Conservation (phyloP, 768 basidiomycete genomes). For the Holtermanniella nyarrowii region DNA sequence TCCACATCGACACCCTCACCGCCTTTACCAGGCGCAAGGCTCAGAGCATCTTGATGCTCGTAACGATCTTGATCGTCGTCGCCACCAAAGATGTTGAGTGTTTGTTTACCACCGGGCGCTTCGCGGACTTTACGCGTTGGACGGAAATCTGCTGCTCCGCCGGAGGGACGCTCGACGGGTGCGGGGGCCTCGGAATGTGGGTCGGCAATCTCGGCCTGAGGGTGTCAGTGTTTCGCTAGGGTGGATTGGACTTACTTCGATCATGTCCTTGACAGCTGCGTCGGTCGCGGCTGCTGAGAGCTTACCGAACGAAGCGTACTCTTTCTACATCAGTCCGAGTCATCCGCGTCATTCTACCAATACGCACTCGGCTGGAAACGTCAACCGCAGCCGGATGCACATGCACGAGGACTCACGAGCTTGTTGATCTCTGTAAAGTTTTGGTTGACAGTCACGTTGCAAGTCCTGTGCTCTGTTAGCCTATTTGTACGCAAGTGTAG, state of each 20-base stretch:
- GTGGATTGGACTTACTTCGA: slow-evolving; percentile 25
- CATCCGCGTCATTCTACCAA: not conserved
- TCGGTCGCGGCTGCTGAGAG: slow-evolving; percentile 38
- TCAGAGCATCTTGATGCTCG: slow-evolving; percentile 38
- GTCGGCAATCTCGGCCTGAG: slow-evolving; percentile 38
- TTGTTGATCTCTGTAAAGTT: slow-evolving; percentile 38
- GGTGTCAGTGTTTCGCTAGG: not conserved
- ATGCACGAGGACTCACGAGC: slow-evolving; percentile 5
- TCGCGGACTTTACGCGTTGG: slow-evolving; percentile 38
- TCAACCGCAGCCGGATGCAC: not conserved
- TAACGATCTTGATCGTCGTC: slow-evolving; percentile 12
- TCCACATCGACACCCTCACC: slow-evolving; percentile 31
- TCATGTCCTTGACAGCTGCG: slow-evolving; percentile 38
- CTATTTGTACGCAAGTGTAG: not conserved
- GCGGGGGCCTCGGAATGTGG: slow-evolving; percentile 24
- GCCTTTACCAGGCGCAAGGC: slow-evolving; percentile 34
- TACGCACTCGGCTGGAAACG: slow-evolving; percentile 28
- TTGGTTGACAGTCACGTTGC: slow-evolving; percentile 28
- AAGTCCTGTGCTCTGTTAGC: too few species aligned
- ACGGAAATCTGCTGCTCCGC: slow-evolving; percentile 26
- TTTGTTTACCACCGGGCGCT: slow-evolving; percentile 35
- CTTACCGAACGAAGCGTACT: slow-evolving; percentile 39
- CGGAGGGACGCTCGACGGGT: too few species aligned
- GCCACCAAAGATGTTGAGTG: slow-evolving; percentile 24
- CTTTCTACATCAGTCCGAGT: slow-evolving; percentile 8